Base-by-base conservation (phyloP, 352 stramenopile genomes). In the Phytophthora pisi region DNA sequence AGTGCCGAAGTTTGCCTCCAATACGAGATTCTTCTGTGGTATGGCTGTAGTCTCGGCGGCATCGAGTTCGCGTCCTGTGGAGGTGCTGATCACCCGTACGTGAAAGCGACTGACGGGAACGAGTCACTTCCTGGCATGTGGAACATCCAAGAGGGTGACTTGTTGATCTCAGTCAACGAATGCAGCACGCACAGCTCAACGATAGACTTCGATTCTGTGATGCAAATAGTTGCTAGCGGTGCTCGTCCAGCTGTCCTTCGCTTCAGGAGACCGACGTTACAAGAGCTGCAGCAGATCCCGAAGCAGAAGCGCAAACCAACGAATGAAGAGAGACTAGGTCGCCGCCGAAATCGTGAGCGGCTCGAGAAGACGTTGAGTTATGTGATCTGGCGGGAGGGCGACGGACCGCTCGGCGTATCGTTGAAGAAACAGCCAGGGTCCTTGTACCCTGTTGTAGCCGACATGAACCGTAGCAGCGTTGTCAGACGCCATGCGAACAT, bases 81-180 rank as follows among this genome's bases (percentile, higher is more conserved):
- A 5, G 57, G 66, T 60, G 72, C 77, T 16, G 79, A 75, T 0
- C 82, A 74, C 43, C 81, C 75, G 26, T 81, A 78, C 38, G 67
- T 90, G 9, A 57, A 74, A 31, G 61, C 64, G 46, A 52, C 68
- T n/a, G 66, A 81, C 31, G 78, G 79, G 26, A 88, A 90, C 56
- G 74, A 84, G 40, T 74, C 75, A 28, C 73, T 90, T 7, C 81
- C 81, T 10, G 81, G 81, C 47, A 87, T 90, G 79, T 88, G 79
- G 77, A 83, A 84, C 50, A 57, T 90, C 47, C 72, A 72, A 64
- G 67, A 74, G 43, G 77, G 79, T 5, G 81, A 90, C 51, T 77
- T 86, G 10, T 50, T 90, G 28, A 57, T 88, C 31, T 67, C 79
- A 0, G 62, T 90, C 40, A 88, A 90, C 56, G 73, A 78, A 20